Conservation (phyloP, 1,139 yeast species). For the Lodderomyces jiufengensis region DNA sequence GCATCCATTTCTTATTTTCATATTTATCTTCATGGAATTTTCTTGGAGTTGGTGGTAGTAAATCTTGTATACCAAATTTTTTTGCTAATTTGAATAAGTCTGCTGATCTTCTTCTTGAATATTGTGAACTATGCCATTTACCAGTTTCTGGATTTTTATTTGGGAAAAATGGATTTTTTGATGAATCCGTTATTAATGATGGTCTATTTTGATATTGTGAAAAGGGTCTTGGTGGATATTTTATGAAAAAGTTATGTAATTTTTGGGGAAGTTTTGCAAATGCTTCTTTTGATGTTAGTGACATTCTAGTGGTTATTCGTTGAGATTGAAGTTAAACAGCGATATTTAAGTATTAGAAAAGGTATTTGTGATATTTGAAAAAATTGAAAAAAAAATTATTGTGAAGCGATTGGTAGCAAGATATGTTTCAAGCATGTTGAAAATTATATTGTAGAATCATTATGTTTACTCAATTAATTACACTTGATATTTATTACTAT, state of each 20-base stretch:
- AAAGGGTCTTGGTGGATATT: conserved; percentile 85
- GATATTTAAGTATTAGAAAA: too few species aligned
- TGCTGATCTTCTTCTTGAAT: conserved; percentile 79
- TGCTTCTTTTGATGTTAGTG: conserved; percentile 34
- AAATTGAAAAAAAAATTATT: conserved; percentile 4
- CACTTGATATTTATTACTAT: too few species aligned
- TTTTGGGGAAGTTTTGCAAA: conserved; percentile 65
- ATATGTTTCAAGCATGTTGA: neutral
- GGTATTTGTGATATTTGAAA: neutral
- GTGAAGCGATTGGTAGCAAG: conserved; percentile 1
- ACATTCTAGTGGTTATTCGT: conserved; percentile 2
- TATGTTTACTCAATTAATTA: too few species aligned
- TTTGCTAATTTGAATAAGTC: conserved; percentile 82
- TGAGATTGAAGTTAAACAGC: too few species aligned
- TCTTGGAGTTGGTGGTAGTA: conserved; percentile 74
- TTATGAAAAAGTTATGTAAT: conserved; percentile 72
- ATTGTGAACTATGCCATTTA: conserved; percentile 71
- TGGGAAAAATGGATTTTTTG: conserved; percentile 85
- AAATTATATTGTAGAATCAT: neutral
- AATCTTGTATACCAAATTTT: conserved; percentile 72
- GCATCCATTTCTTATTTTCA: conserved; percentile 64
- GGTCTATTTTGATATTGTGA: conserved; percentile 62
- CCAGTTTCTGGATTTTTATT: conserved; percentile 82
- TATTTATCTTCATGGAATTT: conserved; percentile 80
- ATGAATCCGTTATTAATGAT: conserved; percentile 59